These are phyloP conservation scores for Blastocystis sp. DNA, from an alignment of 352 stramenopile species.

Conservation along the genomic window DNA sequence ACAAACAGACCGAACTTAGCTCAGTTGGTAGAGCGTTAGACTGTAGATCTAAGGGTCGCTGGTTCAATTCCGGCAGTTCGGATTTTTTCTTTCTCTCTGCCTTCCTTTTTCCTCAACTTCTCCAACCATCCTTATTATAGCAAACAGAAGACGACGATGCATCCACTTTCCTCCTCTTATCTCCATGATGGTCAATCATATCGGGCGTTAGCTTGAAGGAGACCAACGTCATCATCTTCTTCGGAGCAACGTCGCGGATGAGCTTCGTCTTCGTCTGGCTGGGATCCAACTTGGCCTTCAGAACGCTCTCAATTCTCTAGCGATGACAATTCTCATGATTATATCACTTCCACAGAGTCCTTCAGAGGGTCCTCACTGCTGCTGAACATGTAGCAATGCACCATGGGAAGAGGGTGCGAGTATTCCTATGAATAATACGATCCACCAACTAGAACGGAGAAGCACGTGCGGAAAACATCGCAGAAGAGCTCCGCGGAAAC, in stretches of 20 bases:
- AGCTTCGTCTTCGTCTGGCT: conserved; percentile 76
- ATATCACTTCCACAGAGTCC: conserved; percentile 77
- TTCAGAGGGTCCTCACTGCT: conserved; percentile 74
- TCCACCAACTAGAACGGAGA: background rate
- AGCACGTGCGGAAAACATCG: conserved; percentile 60
- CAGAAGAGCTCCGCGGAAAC: conserved; percentile 80
- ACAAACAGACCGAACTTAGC: background rate
- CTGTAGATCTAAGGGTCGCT: background rate
- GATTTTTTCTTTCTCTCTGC: background rate
- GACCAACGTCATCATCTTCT: conserved; percentile 84
- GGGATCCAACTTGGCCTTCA: conserved; percentile 75
- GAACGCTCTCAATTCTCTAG: conserved; percentile 77
- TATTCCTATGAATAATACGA: conserved; percentile 24
- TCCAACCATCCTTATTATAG: background rate
- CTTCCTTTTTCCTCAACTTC: no score
- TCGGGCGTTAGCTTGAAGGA: conserved; percentile 78
- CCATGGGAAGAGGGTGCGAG: conserved; percentile 40
- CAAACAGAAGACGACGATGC: background rate
- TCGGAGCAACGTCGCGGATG: conserved; percentile 80
- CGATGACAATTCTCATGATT: conserved; percentile 24
- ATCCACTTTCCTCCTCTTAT: background rate
- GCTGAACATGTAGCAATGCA: conserved; percentile 69
- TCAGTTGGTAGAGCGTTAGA: background rate
- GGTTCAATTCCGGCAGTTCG: background rate
- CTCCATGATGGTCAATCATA: background rate